phyloP scores from a whole-genome alignment of 2,329 filamentous ascomycete species.

The Epichloe coenophiala region DNA sequence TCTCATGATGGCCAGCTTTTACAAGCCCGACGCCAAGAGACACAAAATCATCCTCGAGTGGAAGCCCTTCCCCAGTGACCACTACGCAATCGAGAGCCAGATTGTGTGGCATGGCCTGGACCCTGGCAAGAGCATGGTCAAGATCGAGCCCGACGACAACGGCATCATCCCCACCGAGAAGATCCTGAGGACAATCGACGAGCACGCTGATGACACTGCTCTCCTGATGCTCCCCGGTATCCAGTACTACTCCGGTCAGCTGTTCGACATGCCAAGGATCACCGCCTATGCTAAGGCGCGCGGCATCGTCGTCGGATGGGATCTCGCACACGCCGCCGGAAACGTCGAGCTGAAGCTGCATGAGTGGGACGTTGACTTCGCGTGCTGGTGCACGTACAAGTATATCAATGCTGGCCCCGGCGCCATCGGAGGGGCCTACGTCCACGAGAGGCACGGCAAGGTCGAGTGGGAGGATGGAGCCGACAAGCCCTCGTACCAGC shows the following conservation, averaged over 20 bases:
- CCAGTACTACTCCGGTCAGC: conserved; percentile 85
- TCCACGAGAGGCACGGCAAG: conserved; percentile 59
- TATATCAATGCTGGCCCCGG: conserved; percentile 83
- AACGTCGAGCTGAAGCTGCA: conserved; percentile 74
- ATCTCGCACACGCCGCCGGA: conserved; percentile 74
- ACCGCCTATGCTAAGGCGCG: conserved; percentile 60
- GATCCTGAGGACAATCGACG: conserved; percentile 60
- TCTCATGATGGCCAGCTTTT: conserved; percentile 74
- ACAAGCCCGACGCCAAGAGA: conserved; percentile 47
- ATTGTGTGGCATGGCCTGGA: conserved; percentile 56
- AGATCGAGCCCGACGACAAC: conserved; percentile 50
- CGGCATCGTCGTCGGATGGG: conserved; percentile 70
- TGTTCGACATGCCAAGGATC: conserved; percentile 70
- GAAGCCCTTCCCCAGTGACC: conserved; percentile 78
- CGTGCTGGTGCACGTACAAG: conserved; percentile 90
- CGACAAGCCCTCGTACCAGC: conserved; percentile 35
- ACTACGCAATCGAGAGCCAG: conserved; percentile 78
- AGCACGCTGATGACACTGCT: conserved; percentile 59
- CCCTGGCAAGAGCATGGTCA: conserved; percentile 55
- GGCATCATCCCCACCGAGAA: conserved; percentile 55
- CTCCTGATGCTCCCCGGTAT: conserved; percentile 74
- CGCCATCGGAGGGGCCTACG: conserved; percentile 68
- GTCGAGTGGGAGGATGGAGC: conserved; percentile 30
- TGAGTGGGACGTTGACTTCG: conserved; percentile 86
- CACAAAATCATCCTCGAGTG: conserved; percentile 83